A percentile compares a stretch with the other conserved stretches of the same genome.
Evolutionary conservation across 306 rosid species (phyloP).

Genomic region (Casuarina glauca): DNA sequence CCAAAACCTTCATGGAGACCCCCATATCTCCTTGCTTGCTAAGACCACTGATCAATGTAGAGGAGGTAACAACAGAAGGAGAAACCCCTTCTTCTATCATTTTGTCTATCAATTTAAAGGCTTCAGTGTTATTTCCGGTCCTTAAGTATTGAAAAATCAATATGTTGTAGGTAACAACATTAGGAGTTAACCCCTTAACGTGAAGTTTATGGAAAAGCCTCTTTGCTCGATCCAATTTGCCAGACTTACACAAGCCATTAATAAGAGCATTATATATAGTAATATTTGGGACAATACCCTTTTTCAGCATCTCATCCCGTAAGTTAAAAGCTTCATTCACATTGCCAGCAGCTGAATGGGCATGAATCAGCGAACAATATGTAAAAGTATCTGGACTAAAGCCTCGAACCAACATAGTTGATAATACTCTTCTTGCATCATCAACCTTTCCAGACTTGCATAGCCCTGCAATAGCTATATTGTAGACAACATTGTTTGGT

Average conservation of each 20-base stretch:
- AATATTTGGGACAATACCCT: constrained; percentile 71
- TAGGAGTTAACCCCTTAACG: constrained; percentile 69
- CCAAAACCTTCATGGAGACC: constrained; percentile 26
- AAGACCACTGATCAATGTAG: constrained; percentile 42
- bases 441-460: constrained; percentile 69
- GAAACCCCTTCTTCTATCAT: constrained; percentile 61
- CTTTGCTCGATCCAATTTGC: constrained; percentile 68
- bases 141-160: constrained; percentile 58
- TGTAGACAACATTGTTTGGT: constrained; percentile 54
- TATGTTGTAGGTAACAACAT: constrained; percentile 65
- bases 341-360: constrained; percentile 59
- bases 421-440: constrained; percentile 60
- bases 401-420: constrained; percentile 51
- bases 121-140: constrained; percentile 63
- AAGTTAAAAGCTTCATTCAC: constrained; percentile 71
- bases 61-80: constrained; percentile 39
- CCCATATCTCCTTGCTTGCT: constrained; percentile 31
- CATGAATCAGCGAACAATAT: constrained; percentile 74
- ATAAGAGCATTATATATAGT: constrained; percentile 67
- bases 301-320: constrained; percentile 69
- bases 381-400: constrained; percentile 82
- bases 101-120: constrained; percentile 59
- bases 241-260: constrained; percentile 72
- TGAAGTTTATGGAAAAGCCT: constrained; percentile 73
- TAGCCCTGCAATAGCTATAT: constrained; percentile 73